Evolutionary conservation across 75 land plant species (phyloP).

Genomic region (Cupressus sempervirens): DNA sequence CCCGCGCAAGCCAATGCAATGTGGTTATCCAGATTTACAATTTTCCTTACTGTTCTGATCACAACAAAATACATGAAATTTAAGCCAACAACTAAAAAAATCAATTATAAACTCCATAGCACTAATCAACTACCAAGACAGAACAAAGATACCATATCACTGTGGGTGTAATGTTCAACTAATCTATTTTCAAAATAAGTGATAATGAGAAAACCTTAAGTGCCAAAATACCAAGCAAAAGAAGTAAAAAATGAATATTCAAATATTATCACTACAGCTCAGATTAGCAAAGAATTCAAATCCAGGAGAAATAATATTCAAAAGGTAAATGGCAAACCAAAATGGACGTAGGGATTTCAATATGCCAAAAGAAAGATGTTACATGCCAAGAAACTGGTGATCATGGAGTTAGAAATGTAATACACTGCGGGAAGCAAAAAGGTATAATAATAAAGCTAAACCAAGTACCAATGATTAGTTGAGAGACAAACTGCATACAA

Average conservation of each 20-base stretch:
- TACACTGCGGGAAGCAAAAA: not conserved
- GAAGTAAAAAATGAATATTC: not conserved
- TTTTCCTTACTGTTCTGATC: slow-evolving; percentile 76
- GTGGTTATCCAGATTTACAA: slow-evolving; percentile 81
- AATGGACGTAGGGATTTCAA: not conserved
- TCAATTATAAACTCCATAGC: not conserved
- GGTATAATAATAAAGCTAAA: not conserved
- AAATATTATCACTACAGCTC: not conserved
- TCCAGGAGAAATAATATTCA: not conserved
- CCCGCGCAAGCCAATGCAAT: slow-evolving; percentile 96
- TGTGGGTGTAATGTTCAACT: not conserved
- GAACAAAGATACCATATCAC: not conserved
- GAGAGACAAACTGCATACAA: not conserved
- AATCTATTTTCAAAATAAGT: not conserved
- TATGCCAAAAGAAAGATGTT: not conserved
- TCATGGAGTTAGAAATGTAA: not conserved
- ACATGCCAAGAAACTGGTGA: not conserved
- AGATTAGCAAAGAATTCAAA: not conserved
- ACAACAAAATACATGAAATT: not conserved
- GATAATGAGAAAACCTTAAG: not conserved
- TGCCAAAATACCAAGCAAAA: not conserved
- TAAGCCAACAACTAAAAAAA: not conserved
- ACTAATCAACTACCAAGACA: not conserved
- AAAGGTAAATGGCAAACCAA: not conserved
- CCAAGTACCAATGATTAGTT: not conserved